These are phyloP conservation scores for Rhizopogon vinicolor DNA, from an alignment of 768 basidiomycete genomes.

Conservation along the genomic window DNA sequence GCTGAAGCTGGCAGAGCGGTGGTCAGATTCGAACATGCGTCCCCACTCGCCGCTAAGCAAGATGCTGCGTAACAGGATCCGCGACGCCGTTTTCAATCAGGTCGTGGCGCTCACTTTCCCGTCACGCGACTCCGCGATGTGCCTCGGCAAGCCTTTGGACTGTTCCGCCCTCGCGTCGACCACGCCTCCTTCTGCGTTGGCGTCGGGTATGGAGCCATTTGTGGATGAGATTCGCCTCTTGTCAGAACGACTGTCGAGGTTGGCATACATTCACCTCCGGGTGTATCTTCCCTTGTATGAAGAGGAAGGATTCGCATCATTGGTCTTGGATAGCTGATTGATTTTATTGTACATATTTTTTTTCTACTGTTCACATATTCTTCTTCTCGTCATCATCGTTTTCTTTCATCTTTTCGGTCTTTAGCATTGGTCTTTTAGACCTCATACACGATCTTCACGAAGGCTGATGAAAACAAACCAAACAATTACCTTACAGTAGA, in stretches of 20 bases:
- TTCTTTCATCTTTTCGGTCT: constrained; percentile 2
- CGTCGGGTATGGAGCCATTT: constrained; percentile 69
- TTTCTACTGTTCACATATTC: neutral
- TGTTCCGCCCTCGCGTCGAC: constrained; percentile 4
- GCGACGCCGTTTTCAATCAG: constrained; percentile 56
- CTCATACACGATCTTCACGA: neutral
- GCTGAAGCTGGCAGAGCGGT: constrained; percentile 60
- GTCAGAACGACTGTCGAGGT: constrained; percentile 64
- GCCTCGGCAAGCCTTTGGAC: constrained; percentile 24
- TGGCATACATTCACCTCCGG: constrained; percentile 70
- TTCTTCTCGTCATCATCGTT: neutral
- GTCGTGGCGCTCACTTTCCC: constrained; percentile 54
- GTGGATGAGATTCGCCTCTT: constrained; percentile 61
- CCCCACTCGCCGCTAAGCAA: constrained; percentile 51
- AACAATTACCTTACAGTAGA: neutral
- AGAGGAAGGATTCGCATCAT: constrained; percentile 48
- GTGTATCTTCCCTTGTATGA: constrained; percentile 79
- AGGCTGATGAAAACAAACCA: neutral
- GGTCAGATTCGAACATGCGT: constrained; percentile 67
- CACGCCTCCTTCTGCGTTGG: constrained; percentile 15
- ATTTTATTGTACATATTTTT: neutral
- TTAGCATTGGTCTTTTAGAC: neutral
- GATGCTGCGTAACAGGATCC: constrained; percentile 60
- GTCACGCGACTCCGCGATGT: constrained; percentile 32
- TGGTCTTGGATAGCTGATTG: neutral